Conservation (phyloP, 345 rosid species). For the Camelina neglecta region DNA sequence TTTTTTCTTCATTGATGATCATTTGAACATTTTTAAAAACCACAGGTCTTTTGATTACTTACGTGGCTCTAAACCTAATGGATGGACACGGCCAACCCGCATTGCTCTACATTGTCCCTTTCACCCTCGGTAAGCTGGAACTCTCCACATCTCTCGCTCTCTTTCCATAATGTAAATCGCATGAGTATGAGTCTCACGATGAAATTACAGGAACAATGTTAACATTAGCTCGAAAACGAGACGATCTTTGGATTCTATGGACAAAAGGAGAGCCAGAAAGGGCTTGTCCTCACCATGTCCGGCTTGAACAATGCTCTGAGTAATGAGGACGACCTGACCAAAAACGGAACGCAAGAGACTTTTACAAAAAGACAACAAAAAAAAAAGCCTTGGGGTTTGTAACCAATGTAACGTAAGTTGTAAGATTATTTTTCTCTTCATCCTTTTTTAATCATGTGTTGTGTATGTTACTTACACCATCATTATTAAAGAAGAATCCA, state of each 20-base stretch:
- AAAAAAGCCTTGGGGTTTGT: constrained; percentile 32
- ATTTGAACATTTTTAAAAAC: constrained; percentile 27
- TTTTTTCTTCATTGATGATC: constrained; percentile 11
- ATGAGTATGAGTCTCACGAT: neutral
- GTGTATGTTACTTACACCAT: constrained; percentile 18
- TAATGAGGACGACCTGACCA: constrained; percentile 37
- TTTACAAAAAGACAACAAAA: neutral
- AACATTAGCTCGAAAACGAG: constrained; percentile 69
- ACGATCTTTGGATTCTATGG: constrained; percentile 79
- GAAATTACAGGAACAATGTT: constrained; percentile 70
- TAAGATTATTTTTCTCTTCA: constrained; percentile 25
- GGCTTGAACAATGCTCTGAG: constrained; percentile 42
- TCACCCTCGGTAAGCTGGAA: constrained; percentile 72
- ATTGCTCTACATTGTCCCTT: constrained; percentile 89
- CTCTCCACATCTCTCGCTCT: neutral
- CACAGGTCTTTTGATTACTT: constrained; percentile 91
- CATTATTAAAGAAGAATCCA: constrained; percentile 24
- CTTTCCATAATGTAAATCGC: neutral
- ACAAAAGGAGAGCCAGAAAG: constrained; percentile 80
- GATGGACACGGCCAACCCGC: constrained; percentile 99
- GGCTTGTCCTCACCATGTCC: constrained; percentile 70
- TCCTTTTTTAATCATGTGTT: constrained; percentile 16
- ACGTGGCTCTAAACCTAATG: constrained; percentile 91
- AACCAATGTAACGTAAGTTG: constrained; percentile 38
- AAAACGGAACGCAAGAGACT: constrained; percentile 16